Evolutionary conservation across 768 basidiomycete species (phyloP), one percentile per base, ranked within the genome.

Genomic region (Kwoniella sp.): DNA sequence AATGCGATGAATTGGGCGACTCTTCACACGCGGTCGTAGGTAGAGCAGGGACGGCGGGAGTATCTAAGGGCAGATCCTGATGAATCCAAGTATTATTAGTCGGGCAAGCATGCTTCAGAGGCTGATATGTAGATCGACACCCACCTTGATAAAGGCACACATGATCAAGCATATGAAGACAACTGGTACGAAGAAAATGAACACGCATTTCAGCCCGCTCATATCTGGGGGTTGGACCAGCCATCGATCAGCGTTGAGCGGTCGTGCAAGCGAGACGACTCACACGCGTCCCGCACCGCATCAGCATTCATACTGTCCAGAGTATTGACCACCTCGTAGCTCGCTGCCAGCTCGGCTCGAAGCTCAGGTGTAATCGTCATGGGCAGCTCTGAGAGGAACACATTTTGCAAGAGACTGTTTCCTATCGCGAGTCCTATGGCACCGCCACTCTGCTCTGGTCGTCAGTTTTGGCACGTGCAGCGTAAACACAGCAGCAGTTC

Each of bases 401-500:
- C 51, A 61, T 73, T 74, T 50, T 78, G 70, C 20, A 78, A 53
- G 15, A 76, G 63, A 5, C 70, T 64, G 68, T 76, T 76, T 17
- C 66, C 55, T 12, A 76, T 65, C 1, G 75, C 77, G 22, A 79
- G 68, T 4, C 75, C 77, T 54, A 79, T 65, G 3, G 75, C 73
- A 9, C 77, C 77, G 1, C 77, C 77, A 28, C 66, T 61, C 37
- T 71, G 58, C 30, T 61, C 51, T 1, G 9, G 2, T 7, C 51
- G 54, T 45, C 61, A 76, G 66, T 63, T 55, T 60, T 20, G 7
- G 31, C 48, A 48, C 12, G 20, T 29, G 25, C 20, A n/a, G n/a
- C n/a, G n/a, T n/a, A n/a, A n/a, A n/a, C n/a, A n/a, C n/a, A n/a
- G n/a, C n/a, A 23, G 13, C 29, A 17, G 11, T 28, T 48, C 23